Evolutionary conservation across 257 asterid genomes (phyloP).

Genomic region (Leonotis leonurus): DNA sequence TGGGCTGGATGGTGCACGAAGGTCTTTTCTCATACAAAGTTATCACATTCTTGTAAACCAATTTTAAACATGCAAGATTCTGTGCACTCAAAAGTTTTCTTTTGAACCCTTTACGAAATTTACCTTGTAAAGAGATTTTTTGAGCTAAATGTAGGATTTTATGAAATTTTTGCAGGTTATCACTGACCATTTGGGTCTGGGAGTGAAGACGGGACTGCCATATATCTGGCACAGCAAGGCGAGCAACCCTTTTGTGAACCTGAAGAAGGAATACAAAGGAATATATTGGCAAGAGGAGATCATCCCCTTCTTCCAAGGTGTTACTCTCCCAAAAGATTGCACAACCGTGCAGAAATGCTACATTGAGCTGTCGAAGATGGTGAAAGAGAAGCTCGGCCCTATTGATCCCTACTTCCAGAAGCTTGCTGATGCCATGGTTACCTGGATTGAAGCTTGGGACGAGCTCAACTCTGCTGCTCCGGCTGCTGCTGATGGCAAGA

Average conservation of each 20-base stretch:
- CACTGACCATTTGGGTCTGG: slow-evolving; percentile 51
- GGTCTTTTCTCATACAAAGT: too few species aligned
- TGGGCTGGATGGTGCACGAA: slow-evolving; percentile 58
- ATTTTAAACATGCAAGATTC: too few species aligned
- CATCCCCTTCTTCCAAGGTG: slow-evolving; percentile 63
- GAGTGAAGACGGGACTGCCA: slow-evolving; percentile 69
- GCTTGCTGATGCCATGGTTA: slow-evolving; percentile 62
- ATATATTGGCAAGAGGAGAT: slow-evolving; percentile 66
- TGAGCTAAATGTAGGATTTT: background rate
- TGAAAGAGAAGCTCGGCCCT: slow-evolving; percentile 43
- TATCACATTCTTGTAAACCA: background rate
- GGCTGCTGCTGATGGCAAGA: slow-evolving; percentile 11
- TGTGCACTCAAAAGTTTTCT: too few species aligned
- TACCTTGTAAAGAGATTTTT: background rate
- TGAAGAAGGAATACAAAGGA: slow-evolving; percentile 61
- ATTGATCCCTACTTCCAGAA: slow-evolving; percentile 52
- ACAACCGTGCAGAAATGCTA: slow-evolving; percentile 55
- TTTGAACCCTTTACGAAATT: background rate
- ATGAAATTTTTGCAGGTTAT: slow-evolving; percentile 31
- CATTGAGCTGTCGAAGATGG: slow-evolving; percentile 55
- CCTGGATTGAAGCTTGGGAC: too few species aligned
- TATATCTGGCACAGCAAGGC: too few species aligned
- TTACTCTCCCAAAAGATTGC: slow-evolving; percentile 41
- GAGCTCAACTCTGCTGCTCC: slow-evolving; percentile 34
- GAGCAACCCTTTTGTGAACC: slow-evolving; percentile 63